Evolutionary conservation across 2,329 filamentous ascomycete species (phyloP), one percentile per base, ranked within the genome.

Genomic region (Diaporthe citrichinensis): DNA sequence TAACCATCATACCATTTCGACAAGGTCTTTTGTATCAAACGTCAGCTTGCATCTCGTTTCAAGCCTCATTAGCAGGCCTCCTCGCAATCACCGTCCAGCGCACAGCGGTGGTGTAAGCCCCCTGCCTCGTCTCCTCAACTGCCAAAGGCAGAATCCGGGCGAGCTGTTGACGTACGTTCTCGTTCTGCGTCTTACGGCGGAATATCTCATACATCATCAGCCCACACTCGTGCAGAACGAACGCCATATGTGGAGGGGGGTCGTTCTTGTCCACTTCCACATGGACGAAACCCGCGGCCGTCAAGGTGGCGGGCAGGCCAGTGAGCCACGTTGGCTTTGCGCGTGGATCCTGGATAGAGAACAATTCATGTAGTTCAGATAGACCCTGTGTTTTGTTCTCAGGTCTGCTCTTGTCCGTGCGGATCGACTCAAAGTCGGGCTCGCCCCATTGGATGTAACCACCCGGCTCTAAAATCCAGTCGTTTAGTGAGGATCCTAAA

Each of bases 171-270:
- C 77, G 71, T 72, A 79, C 73, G 4, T 68, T 34, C 68, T 78
- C 75, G 51, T 78, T 78, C 34, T 78, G 74, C 5, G 78, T 78
- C 77, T 78, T 80, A 20, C 76, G 77, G 2, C 77, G 76, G 51
- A 79, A 77, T 14, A 78, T 53, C 25, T 80, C 79, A 44, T 80
- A 77, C 1, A 80, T 78, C 71, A 79, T 78, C 1, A 80, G 71
- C 28, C 53, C 53, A 23, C 69, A 34, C 34, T 72, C 69, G 9
- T 72, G 69, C 0, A 72, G 57, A 3, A 53, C 12, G 17, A 59
- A 72, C 4, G 57, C 57, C 31, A 34, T 15, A 1, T 72, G 71
- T 0, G 71, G 71, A 17, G 71, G 57, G 1, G 20, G 28, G n/a
- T 72, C 71, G n/a, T 6, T 17, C 44, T 28, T 49, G 0, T 53